Evolutionary conservation across 225 moss, liverwort and hornwort species (phyloP), one percentile per base, ranked within the genome.

Genomic region (Polytrichum formosum): DNA sequence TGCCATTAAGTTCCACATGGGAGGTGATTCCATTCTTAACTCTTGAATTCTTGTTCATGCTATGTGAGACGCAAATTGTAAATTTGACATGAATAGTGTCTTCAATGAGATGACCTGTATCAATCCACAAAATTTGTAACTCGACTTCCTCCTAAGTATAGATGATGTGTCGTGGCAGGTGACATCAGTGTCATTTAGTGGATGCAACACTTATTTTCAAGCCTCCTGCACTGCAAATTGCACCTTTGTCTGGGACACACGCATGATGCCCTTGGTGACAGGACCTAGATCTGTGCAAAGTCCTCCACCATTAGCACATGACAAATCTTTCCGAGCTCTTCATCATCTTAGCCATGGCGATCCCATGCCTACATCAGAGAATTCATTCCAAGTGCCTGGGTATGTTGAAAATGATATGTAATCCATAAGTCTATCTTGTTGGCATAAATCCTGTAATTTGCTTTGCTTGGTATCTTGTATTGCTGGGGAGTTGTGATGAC

Each of bases 321-420:
- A 76, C 20, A 82, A 74, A 69, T 77, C 80, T 28, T 84, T 86
- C 72, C 82, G 88, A 81, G 92, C 92, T 61, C 88, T 96, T 27
- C 95, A 96, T 67, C 88, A 83, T 74, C 81, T 96, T 25, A 96
- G 92, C 61, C 93, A 96, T 65, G 95, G 95, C 17, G 70, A 82
- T 74, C 93, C 95, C 26, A 96, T 93, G 95, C 95, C 95, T 19
- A 92, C 95, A 2, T 86, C 91, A 68, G 87, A 88, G 63, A 96
- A 96, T 73, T 88, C 95, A 28, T 91, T 91, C 53, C 93, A 96
- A 81, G 80, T 94, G 75, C 90, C 90, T 64, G 94, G 94, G 94
- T 94, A 76, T 0, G 71, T 77, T 26, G 27, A 70, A 63, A 5
- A 23, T 59, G 21, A 59, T 16, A 46, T 46, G 46, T 46, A 46